Percentiles rank a stretch among this genome's conserved stretches.
Conservation (phyloP, 2,329 filamentous ascomycete species). For the Diaporthe helianthi region DNA sequence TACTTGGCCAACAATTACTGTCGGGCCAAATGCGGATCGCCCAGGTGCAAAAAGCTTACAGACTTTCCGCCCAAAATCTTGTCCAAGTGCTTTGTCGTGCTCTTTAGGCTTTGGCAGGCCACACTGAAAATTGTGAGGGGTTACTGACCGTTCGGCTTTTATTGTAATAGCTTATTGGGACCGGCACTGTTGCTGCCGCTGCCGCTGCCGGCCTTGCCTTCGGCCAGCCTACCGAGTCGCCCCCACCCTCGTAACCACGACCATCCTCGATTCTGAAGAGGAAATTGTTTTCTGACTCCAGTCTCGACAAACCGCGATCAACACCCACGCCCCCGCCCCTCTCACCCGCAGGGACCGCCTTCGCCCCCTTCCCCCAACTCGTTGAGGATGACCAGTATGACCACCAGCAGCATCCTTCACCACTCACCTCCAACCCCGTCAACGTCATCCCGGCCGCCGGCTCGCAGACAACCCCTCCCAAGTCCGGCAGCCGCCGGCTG, state of each 20-base stretch:
- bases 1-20: slow-evolving; percentile 5
- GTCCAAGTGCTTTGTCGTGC: background rate
- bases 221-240: slow-evolving; percentile 57
- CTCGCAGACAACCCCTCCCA: slow-evolving; percentile 52
- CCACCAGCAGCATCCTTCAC: slow-evolving; percentile 38
- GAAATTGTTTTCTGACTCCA: slow-evolving; percentile 42
- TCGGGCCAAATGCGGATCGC: background rate
- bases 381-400: slow-evolving; percentile 39
- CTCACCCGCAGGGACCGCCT: slow-evolving; percentile 54
- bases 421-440: slow-evolving; percentile 40
- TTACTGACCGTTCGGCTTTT: slow-evolving; percentile 19
- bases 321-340: slow-evolving; percentile 40
- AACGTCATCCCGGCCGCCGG: slow-evolving; percentile 45
- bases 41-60: background rate
- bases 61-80: background rate
- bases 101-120: background rate
- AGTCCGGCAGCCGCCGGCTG: slow-evolving; percentile 48
- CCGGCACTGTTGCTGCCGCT: slow-evolving; percentile 67
- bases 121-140: background rate
- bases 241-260: slow-evolving; percentile 40
- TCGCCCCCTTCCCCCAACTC: slow-evolving; percentile 45
- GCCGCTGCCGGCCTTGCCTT: slow-evolving; percentile 66
- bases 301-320: slow-evolving; percentile 34
- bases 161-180: slow-evolving; percentile 61
- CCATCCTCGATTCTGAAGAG: slow-evolving; percentile 43